Base-by-base conservation (phyloP, 2,329 filamentous ascomycete genomes). In the Ceratocystis alfenasii region DNA sequence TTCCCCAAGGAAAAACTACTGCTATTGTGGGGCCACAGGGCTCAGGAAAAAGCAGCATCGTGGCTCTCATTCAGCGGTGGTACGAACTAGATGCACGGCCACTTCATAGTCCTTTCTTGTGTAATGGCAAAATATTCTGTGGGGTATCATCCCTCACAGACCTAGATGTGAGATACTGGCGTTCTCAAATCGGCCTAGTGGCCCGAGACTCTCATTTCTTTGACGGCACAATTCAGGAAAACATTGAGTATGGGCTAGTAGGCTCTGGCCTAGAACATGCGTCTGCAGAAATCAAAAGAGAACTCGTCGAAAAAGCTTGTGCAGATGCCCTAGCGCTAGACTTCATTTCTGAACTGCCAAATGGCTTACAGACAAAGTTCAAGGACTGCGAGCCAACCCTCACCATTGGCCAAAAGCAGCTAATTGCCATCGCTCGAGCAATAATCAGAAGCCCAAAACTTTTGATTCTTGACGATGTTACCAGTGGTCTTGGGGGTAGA, bases 21-120 rank as follows among this genome's bases (percentile, higher is more conserved):
- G 88, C 88, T 1, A 86, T 91, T 20, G 87, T 91, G 22, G 88
- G 88, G 0, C 82, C 86, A 0, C 88, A 85, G 1, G 88, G 88
- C 0, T 85, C 82, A 3, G 88, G 88, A 0, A 92, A 91, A 73
- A 88, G 84, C 63, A 91, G 88, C 0, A 83, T 90, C 30, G 83
- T 90, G 0, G 86, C 85, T 0, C 75, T 91, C 1, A 76, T 90
- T 2, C 84, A 90, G 71, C 78, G 87, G 41, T 90, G 87, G 86
- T 90, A 90, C 71, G 66, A 85, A 83, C 1, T 76, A 12, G 59
- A 67, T 45, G 22, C 28, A 28, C 28, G 46, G 50, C 28, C 64
- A 48, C 17, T 62, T 36, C 45, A 55, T 30, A 5, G 45, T 59
- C 41, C 64, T 28, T 25, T 65, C 55, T 15, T 76, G 73, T 5